A percentile compares a stretch with the other conserved stretches of the same genome.
phyloP scores from a whole-genome alignment of 2,329 filamentous ascomycete genomes.

The Gaeumannomyces sp. region DNA sequence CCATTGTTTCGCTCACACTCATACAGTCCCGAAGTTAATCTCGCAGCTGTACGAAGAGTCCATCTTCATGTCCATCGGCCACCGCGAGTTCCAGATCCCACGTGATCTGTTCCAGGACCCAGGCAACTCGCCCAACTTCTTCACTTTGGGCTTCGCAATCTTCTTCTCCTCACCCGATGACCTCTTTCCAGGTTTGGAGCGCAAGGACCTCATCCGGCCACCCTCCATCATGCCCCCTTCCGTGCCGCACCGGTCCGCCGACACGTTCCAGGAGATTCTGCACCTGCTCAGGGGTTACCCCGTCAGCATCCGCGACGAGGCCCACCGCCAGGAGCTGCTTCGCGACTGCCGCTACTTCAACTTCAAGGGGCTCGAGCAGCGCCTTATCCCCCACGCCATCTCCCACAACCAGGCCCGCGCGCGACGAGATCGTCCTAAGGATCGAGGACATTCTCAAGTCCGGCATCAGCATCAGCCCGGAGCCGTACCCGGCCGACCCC shows the following conservation, averaged over 20 bases:
- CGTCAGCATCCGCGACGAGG: constrained; percentile 66
- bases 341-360: constrained; percentile 90
- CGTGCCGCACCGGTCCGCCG: constrained; percentile 75
- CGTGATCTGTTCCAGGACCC: constrained; percentile 79
- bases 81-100: constrained; percentile 81
- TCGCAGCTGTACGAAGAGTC: constrained; percentile 87
- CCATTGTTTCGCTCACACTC: neutral
- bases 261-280: constrained; percentile 76
- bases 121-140: constrained; percentile 93
- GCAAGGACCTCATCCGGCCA: constrained; percentile 72
- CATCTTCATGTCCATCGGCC: constrained; percentile 87
- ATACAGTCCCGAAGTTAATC: constrained; percentile 68
- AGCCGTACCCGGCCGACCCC: constrained; percentile 27
- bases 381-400: constrained; percentile 70
- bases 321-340: constrained; percentile 70
- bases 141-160: constrained; percentile 80
- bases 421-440: constrained; percentile 70
- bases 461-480: constrained; percentile 61
- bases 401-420: constrained; percentile 65
- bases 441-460: constrained; percentile 86
- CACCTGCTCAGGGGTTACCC: constrained; percentile 80
- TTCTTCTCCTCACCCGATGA: constrained; percentile 79
- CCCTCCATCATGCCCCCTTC: constrained; percentile 79
- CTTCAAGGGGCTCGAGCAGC: constrained; percentile 85
- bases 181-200: constrained; percentile 78